Conservation (phyloP, 129 eudicot genomes). For the Apium graveolens region DNA sequence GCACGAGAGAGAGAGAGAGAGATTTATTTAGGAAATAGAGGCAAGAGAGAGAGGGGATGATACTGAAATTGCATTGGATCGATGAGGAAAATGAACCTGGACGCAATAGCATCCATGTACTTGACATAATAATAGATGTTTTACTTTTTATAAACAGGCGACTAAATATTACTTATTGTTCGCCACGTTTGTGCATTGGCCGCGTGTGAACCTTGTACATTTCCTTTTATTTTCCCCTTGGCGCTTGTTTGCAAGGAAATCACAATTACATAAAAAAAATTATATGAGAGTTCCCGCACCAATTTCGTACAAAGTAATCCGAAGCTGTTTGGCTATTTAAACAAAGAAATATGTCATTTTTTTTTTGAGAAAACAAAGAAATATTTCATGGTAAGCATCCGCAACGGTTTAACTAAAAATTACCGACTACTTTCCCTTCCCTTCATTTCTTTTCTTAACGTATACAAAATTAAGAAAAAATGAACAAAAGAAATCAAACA, state of each 20-base stretch:
- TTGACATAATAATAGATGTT: not conserved
- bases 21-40: not conserved
- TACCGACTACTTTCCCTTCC: too few species aligned
- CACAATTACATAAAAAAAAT: too few species aligned
- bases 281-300: too few species aligned
- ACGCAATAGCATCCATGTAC: constrained; percentile 19
- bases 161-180: not conserved
- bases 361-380: too few species aligned
- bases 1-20: not conserved
- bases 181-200: not conserved
- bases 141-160: not conserved
- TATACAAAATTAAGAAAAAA: too few species aligned
- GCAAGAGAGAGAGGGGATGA: constrained; percentile 3
- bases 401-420: too few species aligned
- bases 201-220: not conserved
- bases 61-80: constrained; percentile 1
- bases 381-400: too few species aligned
- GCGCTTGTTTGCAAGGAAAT: not conserved
- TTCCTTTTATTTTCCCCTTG: not conserved
- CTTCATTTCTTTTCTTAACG: too few species aligned
- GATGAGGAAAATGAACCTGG: constrained; percentile 32
- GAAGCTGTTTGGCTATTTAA: too few species aligned
- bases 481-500: too few species aligned
- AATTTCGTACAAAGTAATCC: too few species aligned
- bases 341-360: too few species aligned